phyloP scores from a whole-genome alignment of 2,329 filamentous ascomycete species.

The Ceratocystis albifundus region DNA sequence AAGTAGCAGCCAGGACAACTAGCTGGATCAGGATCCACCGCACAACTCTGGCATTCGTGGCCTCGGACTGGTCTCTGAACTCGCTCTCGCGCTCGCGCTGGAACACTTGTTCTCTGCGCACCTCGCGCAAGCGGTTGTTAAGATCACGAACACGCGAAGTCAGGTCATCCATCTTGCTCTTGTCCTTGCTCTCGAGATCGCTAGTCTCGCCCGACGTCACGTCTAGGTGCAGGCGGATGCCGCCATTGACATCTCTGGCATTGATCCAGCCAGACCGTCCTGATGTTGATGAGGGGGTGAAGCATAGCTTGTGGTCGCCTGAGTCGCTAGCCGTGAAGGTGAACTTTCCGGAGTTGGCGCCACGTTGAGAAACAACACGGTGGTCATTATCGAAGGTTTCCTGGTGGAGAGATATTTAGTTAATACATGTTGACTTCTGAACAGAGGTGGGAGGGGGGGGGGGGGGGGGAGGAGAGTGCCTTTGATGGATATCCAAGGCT shows the following conservation, averaged over 20 bases:
- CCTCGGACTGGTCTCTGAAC: constrained; percentile 94
- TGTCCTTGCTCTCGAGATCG: constrained; percentile 86
- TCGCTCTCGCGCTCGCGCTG: constrained; percentile 94
- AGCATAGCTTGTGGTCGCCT: constrained; percentile 94
- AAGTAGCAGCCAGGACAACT: constrained; percentile 70
- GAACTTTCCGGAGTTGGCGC: constrained; percentile 66
- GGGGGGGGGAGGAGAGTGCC: no score
- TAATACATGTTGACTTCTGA: constrained; percentile 3
- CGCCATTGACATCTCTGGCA: constrained; percentile 52
- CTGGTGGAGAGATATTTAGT: constrained; percentile 31
- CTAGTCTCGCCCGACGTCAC: constrained; percentile 89
- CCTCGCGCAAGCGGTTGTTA: constrained; percentile 75
- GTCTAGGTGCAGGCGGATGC: constrained; percentile 75
- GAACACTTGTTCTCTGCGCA: constrained; percentile 89
- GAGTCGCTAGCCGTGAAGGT: constrained; percentile 90
- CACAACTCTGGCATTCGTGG: constrained; percentile 81
- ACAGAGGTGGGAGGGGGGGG: no score
- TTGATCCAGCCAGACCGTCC: constrained; percentile 62
- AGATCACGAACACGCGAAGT: constrained; percentile 79
- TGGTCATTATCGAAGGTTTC: constrained; percentile 97
- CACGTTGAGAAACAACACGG: constrained; percentile 81
- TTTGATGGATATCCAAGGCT: no score
- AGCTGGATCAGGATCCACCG: constrained; percentile 91
- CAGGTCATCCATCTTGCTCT: constrained; percentile 83
- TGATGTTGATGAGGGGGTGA: constrained; percentile 67